Evolutionary conservation across 2,329 filamentous ascomycete genomes (phyloP).

Genomic region (Oidium heveae): DNA sequence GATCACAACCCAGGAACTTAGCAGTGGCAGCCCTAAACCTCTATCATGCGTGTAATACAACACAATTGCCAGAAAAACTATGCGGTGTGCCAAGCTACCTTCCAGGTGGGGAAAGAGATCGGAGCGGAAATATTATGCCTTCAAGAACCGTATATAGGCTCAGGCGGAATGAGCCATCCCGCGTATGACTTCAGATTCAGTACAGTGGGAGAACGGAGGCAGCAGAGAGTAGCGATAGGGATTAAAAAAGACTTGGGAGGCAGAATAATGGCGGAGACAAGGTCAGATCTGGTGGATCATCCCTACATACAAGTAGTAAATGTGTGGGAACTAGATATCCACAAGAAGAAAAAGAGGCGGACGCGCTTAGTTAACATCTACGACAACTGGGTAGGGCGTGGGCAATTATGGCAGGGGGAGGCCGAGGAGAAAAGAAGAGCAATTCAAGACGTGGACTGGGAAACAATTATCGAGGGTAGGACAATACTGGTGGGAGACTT

Average conservation of each 20-base stretch:
- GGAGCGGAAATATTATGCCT: too few species aligned
- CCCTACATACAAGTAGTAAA: neutral
- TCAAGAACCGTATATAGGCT: too few species aligned
- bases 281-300: neutral
- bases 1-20: neutral
- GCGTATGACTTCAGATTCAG: too few species aligned
- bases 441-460: neutral
- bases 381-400: too few species aligned
- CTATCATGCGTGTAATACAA: neutral
- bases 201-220: neutral
- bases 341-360: neutral
- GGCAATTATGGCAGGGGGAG: neutral
- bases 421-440: neutral
- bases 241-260: too few species aligned
- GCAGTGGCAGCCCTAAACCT: neutral
- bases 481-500: too few species aligned
- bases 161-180: too few species aligned
- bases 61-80: neutral
- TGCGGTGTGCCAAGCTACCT: neutral
- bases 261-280: neutral
- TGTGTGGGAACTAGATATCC: neutral
- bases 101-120: too few species aligned
- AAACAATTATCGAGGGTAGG: neutral
- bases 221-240: too few species aligned
- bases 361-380: neutral